These are phyloP conservation scores for Podila clonocystis DNA, from an alignment of 192 early-diverging fungal species.

Conservation along the genomic window DNA sequence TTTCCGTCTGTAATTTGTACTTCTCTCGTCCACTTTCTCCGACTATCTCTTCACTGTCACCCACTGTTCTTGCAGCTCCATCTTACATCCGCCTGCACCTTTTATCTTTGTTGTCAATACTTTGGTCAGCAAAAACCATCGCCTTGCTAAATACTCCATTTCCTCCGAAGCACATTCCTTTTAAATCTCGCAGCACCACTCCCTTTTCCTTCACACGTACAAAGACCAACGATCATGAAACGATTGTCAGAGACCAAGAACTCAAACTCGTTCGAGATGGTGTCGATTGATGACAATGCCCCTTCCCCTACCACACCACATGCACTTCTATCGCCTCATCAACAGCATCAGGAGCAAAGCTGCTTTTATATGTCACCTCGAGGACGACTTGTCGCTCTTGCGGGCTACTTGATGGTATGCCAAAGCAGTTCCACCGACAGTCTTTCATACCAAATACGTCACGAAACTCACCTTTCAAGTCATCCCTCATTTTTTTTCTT, in stretches of 20 bases:
- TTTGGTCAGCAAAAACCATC: neutral
- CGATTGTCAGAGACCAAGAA: constrained; percentile 11
- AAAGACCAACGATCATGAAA: constrained; percentile 5
- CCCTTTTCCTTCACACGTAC: too few relatives aligned
- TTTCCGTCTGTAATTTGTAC: neutral
- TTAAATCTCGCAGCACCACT: neutral
- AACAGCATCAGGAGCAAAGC: neutral
- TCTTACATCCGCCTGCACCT: neutral
- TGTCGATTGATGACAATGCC: constrained; percentile 21
- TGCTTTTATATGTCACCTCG: neutral
- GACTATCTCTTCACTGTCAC: neutral
- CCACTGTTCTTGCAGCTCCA: neutral
- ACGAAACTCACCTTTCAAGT: neutral
- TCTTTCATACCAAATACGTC: neutral
- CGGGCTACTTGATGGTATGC: neutral
- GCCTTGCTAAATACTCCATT: neutral
- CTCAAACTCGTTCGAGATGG: constrained; percentile 31
- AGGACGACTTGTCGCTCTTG: neutral
- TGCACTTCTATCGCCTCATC: neutral
- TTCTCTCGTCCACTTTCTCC: neutral
- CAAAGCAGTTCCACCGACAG: too few relatives aligned
- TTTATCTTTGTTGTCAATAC: neutral
- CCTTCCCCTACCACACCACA: neutral
- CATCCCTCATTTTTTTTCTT: neutral
- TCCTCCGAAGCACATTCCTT: neutral